Evolutionary conservation across 306 rosid genomes (phyloP), one percentile per base, ranked within the genome.

Genomic region (Cicer bijugum): DNA sequence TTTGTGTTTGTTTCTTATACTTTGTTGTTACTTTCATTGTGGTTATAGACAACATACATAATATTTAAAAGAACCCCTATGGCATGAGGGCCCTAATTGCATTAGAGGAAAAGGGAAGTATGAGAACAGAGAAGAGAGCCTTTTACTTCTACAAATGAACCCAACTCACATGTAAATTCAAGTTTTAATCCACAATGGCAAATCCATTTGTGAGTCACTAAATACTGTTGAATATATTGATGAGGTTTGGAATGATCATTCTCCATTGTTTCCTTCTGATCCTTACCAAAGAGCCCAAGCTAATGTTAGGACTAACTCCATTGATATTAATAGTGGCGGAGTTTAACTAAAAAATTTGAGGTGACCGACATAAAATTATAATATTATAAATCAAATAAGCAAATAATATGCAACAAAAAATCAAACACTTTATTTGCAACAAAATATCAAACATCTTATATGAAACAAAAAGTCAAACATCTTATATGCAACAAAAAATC

Each of bases 121-220:
- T 44, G 85, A 74, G 64, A 39, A 14, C 42, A 46, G 16, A 52
- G 81, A 84, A 4, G 78, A 84, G 65, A 78, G 83, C 71, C 33
- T 59, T 48, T 53, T 63, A 12, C 76, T 81, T 9, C 69, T 77
- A 1, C 50, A 63, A 57, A 77, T 58, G 83, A 84, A 81, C 59
- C 85, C 85, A 12, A 12, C 81, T 77, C 68, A 84, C 11, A 69
- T 77, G 81, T 74, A 81, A 60, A 56, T 77, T 12, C 85, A 84
- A 19, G 75, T 73, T 68, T 71, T 84, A 63, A 69, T 77, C 2
- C 87, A 84, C 55, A 77, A 80, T 10, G 84, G 80, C 0, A 84
- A 73, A 80, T 60, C 87, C 20, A 23, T 76, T 1, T 84, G 84
- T 39, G 87, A 80, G 56, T 84, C 84, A 38, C 78, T 84, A 8